Conservation (phyloP, 306 rosid genomes). For the Prunus persica region DNA sequence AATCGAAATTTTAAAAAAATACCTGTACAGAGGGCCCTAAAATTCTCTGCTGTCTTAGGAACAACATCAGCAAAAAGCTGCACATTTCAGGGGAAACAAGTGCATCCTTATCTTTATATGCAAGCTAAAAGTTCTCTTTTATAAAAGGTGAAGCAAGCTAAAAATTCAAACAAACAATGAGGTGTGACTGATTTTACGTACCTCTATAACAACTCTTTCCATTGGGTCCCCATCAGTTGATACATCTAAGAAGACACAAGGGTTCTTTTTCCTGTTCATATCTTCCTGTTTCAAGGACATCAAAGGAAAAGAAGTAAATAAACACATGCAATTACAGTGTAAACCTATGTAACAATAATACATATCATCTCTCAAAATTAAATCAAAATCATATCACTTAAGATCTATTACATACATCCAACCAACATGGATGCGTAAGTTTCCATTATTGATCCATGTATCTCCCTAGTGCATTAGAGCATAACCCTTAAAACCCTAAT, state of each 20-base stretch:
- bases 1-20: conserved; percentile 2
- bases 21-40: conserved; percentile 96
- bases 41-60: conserved; percentile 89
- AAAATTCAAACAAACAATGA: conserved; percentile 1
- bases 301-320: not conserved
- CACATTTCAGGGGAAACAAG: conserved; percentile 35
- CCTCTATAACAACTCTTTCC: conserved; percentile 73
- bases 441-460: too few relatives aligned
- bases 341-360: not conserved
- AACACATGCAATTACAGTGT: not conserved
- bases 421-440: too few relatives aligned
- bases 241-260: conserved; percentile 70
- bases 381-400: too few relatives aligned
- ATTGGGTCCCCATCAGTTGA: conserved; percentile 67
- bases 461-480: too few relatives aligned
- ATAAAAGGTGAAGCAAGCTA: not conserved
- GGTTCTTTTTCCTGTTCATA: conserved; percentile 73
- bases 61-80: conserved; percentile 86
- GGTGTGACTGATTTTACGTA: conserved; percentile 19
- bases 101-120: not conserved
- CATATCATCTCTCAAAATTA: too few relatives aligned
- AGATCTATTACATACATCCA: too few relatives aligned
- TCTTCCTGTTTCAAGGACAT: conserved; percentile 26
- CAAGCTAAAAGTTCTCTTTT: conserved; percentile 9
- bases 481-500: too few relatives aligned